Base-by-base conservation (phyloP, 495 filamentous ascomycete species). In the Lindgomyces ingoldianus region DNA sequence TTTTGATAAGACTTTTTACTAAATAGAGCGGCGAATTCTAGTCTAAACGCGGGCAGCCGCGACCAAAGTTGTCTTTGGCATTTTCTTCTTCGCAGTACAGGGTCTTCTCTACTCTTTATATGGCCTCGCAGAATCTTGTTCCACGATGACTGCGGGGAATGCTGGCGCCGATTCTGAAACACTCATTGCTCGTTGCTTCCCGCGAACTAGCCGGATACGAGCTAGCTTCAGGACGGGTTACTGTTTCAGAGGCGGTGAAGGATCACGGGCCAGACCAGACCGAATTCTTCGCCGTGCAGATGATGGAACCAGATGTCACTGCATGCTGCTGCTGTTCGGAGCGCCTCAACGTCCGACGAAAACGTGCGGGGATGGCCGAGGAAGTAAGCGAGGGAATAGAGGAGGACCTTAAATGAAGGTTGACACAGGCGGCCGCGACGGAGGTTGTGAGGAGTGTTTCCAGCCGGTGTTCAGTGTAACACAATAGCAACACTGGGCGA, bases 201-300 rank as follows among this genome's bases (percentile, higher is more conserved):
- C 51, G 53, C 55, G 19, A 21, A 6, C 46, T 54, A 57, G 39
- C 47, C 29, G 12, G 25, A 44, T 57, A 12, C 4, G 45, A 6
- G 18, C 49, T 42, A 56, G 49, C 26, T n/a, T 22, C 18, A 12
- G 9, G 54, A 10, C 54, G 25, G 14, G 22, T 45, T 22, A 26
- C 57, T 50, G 66, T 64, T 69, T 69, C 60, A 60, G 56, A 14
- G 57, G 65, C 65, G 65, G 65, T 69, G 65, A 53, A 48, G 54
- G 29, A 57, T 60, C 49, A 60, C 60, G n/a, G 19, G 46, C 53
- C 24, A 61, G 46, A n/a, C 52, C 50, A 27, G 33, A n/a, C 25
- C 44, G 45, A 41, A 54, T 8, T 26, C 52, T n/a, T 25, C 44
- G 14, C 22, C 64, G 30, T 50, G 54, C 51, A 55, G 48, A 25